A percentile compares a stretch with the other conserved stretches of the same genome.
Evolutionary conservation across 768 basidiomycete genomes (phyloP).

Genomic region (Pleurotus citrinopileatus): DNA sequence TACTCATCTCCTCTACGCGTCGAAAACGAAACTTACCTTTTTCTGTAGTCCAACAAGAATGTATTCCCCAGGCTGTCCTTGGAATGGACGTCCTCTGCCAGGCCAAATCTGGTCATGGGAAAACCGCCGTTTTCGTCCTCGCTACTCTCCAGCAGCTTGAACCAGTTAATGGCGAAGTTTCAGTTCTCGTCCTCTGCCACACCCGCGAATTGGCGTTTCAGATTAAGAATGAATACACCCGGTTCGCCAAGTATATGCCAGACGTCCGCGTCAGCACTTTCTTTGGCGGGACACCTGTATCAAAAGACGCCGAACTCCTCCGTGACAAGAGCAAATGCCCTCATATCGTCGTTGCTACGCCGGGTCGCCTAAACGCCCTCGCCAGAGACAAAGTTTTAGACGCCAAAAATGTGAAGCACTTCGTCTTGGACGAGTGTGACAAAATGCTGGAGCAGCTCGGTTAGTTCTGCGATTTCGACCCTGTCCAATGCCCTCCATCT

Average conservation of each 20-base stretch:
- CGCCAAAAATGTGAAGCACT: constrained; percentile 96
- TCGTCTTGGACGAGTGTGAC: constrained; percentile 99
- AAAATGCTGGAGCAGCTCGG: constrained; percentile 99
- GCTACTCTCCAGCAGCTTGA: constrained; percentile 98
- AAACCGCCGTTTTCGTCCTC: constrained; percentile 98
- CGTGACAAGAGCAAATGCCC: constrained; percentile 97
- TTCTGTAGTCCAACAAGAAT: constrained; percentile 93
- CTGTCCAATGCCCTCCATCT: constrained; percentile 37
- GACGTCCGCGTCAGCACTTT: constrained; percentile 97
- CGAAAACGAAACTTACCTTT: constrained; percentile 7
- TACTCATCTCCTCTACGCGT: background rate
- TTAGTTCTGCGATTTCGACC: constrained; percentile 91
- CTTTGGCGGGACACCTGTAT: constrained; percentile 94
- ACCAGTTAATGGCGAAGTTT: constrained; percentile 96
- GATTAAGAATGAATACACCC: constrained; percentile 99
- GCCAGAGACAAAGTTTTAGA: constrained; percentile 94
- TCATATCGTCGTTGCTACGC: constrained; percentile 98
- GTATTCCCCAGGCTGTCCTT: constrained; percentile 98
- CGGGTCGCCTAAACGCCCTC: constrained; percentile 94
- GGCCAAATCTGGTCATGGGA: constrained; percentile 98
- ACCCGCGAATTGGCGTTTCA: constrained; percentile 99
- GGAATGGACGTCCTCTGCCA: constrained; percentile 99
- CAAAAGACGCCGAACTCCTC: constrained; percentile 90
- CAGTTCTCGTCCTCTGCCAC: constrained; percentile 97
- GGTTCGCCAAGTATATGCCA: constrained; percentile 99